Base-by-base conservation (phyloP, 805 yeast species). In the Wickerhamiella azyma region DNA sequence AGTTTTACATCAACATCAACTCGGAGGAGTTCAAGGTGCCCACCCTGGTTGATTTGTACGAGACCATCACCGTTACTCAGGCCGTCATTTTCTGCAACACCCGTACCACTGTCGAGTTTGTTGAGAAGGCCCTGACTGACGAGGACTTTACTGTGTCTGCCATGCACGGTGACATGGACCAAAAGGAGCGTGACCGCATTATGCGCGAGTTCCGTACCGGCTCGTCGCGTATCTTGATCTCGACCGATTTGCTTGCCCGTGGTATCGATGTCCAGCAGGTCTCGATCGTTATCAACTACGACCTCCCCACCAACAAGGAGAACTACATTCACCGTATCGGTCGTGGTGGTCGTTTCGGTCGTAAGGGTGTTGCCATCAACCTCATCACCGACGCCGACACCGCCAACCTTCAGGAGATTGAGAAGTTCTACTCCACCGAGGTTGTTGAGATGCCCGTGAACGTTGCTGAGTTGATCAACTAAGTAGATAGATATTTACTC, bases 211-310 rank as follows among this genome's bases (percentile, higher is more conserved):
- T 89, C 71, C 76, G 98, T 66, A 76, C 86, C 43, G 97, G 97
- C 48, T 80, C 85, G 51, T 85, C 96, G 32, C 77, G 97, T 63
- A 89, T 89, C 45, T 72, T 89, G 61, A 89, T 88, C 55, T 76
- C 95, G 32, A 88, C 97, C 46, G 96, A 88, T 66, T 83, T 88
- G 53, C 85, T 88, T 79, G 96, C 97, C 33, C 79, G 97, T 69
- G 97, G 97, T 67, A 88, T 88, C 55, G 97, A 88, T 69, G 96
- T 88, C 46, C 97, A 88, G 70, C 97, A 88, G 70, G 95, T 88
- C 48, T 85, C 95, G 28, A 74, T 89, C 55, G 97, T 88, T 53
- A 84, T 88, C 55, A 88, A 88, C 73, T 88, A 85, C 70, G 97
- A 88, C 66, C 69, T 88, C 58, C 96, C 96, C 38, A 72, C 77